These are phyloP conservation scores for Sporothrix brasiliensis DNA, from an alignment of 2,329 filamentous ascomycete species.

Conservation along the genomic window DNA sequence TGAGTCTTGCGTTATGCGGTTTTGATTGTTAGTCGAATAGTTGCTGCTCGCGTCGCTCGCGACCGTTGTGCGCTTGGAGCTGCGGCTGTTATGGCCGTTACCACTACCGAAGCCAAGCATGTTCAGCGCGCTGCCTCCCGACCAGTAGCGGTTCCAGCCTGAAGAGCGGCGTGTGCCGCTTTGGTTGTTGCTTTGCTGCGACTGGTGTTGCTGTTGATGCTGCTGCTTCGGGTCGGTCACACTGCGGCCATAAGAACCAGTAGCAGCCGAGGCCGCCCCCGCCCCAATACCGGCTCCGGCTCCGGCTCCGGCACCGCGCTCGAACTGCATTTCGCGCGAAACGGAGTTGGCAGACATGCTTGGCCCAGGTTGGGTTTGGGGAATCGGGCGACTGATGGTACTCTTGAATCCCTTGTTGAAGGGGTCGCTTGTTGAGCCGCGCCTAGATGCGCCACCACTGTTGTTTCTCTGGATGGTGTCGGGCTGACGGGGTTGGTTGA, in stretches of 20 bases:
- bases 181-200: conserved; percentile 43
- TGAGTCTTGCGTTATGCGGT: conserved; percentile 65
- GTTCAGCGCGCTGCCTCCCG: conserved; percentile 69
- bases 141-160: conserved; percentile 78
- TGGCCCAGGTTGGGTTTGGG: conserved; percentile 41
- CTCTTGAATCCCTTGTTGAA: conserved; percentile 66
- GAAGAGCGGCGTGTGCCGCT: conserved; percentile 63
- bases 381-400: conserved; percentile 64
- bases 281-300: conserved; percentile 24
- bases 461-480: conserved; percentile 38
- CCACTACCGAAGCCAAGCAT: conserved; percentile 61
- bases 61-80: conserved; percentile 54
- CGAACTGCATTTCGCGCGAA: conserved; percentile 46
- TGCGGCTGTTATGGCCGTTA: conserved; percentile 38
- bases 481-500: conserved; percentile 52
- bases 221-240: conserved; percentile 24
- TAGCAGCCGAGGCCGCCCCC: background rate
- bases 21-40: conserved; percentile 44
- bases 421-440: conserved; percentile 56
- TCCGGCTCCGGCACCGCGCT: conserved; percentile 19
- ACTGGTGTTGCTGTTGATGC: conserved; percentile 30
- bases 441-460: conserved; percentile 58
- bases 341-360: conserved; percentile 38
- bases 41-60: conserved; percentile 59
- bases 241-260: conserved; percentile 28